Conservation (phyloP, 179 eudicot genomes). For the Beta macrorhiza region DNA sequence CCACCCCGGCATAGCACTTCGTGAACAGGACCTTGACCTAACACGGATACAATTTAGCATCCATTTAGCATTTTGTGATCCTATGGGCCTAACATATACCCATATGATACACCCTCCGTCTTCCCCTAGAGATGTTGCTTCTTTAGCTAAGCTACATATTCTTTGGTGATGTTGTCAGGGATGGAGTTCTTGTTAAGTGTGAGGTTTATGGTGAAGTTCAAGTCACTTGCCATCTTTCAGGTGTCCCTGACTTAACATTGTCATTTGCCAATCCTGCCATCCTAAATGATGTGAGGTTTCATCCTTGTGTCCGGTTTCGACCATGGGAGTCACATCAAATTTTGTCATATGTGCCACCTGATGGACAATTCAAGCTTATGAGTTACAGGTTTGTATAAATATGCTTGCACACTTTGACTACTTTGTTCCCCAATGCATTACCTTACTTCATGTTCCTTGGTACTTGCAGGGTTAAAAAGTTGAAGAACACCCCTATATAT, state of each 20-base stretch:
- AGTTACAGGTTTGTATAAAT: slow-evolving; percentile 65
- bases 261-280: slow-evolving; percentile 81
- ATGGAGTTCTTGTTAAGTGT: slow-evolving; percentile 84
- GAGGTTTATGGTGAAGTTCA: slow-evolving; percentile 90
- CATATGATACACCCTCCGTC: background rate
- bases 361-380: slow-evolving; percentile 96
- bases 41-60: background rate
- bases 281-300: slow-evolving; percentile 82
- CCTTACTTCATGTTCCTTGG: background rate
- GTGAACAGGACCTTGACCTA: background rate
- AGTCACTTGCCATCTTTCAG: slow-evolving; percentile 79
- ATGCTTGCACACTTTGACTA: slow-evolving; percentile 3
- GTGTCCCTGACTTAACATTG: slow-evolving; percentile 85
- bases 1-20: no score
- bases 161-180: slow-evolving; percentile 49
- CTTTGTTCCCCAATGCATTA: background rate
- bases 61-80: background rate
- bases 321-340: slow-evolving; percentile 90
- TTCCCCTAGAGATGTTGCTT: slow-evolving; percentile 5
- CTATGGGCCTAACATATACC: background rate
- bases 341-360: slow-evolving; percentile 92
- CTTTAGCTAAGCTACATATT: slow-evolving; percentile 9
- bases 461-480: slow-evolving; percentile 68
- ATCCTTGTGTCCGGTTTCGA: slow-evolving; percentile 92
- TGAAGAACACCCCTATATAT: slow-evolving; percentile 82